Evolutionary conservation across 2,329 filamentous ascomycete genomes (phyloP), one percentile per base, ranked within the genome.

Genomic region (Furcasterigmium sp.): DNA sequence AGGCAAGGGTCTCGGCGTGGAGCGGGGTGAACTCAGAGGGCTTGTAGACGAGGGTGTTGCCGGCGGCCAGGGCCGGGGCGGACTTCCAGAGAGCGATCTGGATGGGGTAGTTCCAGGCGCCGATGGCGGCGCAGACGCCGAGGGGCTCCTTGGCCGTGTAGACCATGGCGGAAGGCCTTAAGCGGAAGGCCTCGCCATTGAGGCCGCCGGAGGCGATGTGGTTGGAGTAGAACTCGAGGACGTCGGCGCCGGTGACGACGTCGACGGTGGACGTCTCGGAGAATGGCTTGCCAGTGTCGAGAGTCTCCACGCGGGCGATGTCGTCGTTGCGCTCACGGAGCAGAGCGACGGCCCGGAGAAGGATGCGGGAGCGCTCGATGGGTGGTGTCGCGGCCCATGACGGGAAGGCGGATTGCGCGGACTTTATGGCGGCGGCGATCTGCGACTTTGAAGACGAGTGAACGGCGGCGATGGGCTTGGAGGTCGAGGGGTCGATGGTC

Each of bases 71-170:
- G 54, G 88, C 93, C 0, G 89, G 86, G 1, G 85, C 87, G 1
- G 86, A 90, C 64, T 94, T 94, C 88, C 88, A 94, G 2, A 94
- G 72, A 8, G 88, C 88, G 52, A 94, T 94, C 62, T 94, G 88
- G 51, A 94, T 86, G 11, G 89, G 89, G 59, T 94, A 94, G 65
- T 94, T 94, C 88, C 88, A 94, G 13, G 89, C 89, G 43, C 88
- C 89, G 52, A 94, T 94, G 45, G 87, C 89, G 13, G 79, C 89
- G 60, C 88, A 94, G 13, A 93, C 87, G 20, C 89, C 89, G 15
- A 94, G 69, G 5, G 89, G 76, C 53, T 87, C 85, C 61, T 93
- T 91, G 56, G 80, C 84, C 10, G 86, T 91, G 63, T 91, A 89
- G 29, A 93, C 80, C 78, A 84, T 90, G 4, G 88, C 87, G 52